phyloP scores from a whole-genome alignment of 805 yeast species.

The Ogataea methylovora region DNA sequence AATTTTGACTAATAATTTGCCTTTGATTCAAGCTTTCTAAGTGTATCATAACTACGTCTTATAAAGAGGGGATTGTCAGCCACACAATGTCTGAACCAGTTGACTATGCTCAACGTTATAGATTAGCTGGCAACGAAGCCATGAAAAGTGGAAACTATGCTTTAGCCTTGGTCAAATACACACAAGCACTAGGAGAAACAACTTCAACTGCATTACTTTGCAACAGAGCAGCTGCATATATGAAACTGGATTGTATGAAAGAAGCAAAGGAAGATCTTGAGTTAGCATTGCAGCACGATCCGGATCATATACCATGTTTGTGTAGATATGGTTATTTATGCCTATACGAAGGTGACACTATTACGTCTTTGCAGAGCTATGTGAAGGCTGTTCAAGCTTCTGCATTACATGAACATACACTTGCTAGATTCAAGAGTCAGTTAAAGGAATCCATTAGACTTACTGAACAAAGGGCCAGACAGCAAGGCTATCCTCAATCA shows the following conservation, averaged over 20 bases:
- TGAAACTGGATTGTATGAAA: slow-evolving; percentile 25
- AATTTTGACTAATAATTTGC: too few species aligned
- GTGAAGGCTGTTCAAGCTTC: slow-evolving; percentile 24
- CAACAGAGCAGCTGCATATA: slow-evolving; percentile 34
- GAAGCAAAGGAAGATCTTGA: slow-evolving; percentile 29
- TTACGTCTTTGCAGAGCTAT: slow-evolving; percentile 28
- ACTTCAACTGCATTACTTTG: slow-evolving; percentile 25
- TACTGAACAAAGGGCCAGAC: slow-evolving; percentile 22
- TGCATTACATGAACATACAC: slow-evolving; percentile 10
- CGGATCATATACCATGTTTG: slow-evolving; percentile 30
- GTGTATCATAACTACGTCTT: too few species aligned
- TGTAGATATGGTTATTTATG: slow-evolving; percentile 29
- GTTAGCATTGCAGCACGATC: slow-evolving; percentile 23
- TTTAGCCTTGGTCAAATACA: slow-evolving; percentile 28
- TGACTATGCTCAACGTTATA: slow-evolving; percentile 6
- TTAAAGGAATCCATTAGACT: slow-evolving; percentile 20
- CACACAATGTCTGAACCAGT: neutral
- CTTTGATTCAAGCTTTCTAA: too few species aligned
- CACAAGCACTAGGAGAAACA: slow-evolving; percentile 30
- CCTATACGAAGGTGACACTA: slow-evolving; percentile 28
- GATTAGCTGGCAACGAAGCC: slow-evolving; percentile 21
- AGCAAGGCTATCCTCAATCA: slow-evolving; percentile 23
- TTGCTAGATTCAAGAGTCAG: slow-evolving; percentile 17
- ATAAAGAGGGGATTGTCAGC: too few species aligned
- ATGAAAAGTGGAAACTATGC: slow-evolving; percentile 19